Conservation (phyloP, 257 asterid genomes). For the Orobanche coerulescens region DNA sequence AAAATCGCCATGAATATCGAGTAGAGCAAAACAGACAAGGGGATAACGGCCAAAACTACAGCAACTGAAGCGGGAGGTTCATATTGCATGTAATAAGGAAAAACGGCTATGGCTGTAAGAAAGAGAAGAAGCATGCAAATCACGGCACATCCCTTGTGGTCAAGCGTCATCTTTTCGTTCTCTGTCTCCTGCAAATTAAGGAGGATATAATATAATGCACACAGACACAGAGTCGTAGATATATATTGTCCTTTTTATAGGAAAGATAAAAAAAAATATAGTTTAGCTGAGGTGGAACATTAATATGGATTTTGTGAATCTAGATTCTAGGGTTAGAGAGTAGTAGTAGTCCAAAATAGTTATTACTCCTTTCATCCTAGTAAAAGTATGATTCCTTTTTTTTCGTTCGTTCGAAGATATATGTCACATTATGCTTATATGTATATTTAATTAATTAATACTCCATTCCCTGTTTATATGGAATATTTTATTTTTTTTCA, state of each 20-base stretch:
- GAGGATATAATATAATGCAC: background rate
- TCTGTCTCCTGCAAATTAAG: background rate
- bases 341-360: too few species aligned
- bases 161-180: slow-evolving; percentile 13
- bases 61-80: slow-evolving; percentile 29
- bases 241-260: background rate
- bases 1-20: slow-evolving; percentile 21
- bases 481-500: too few species aligned
- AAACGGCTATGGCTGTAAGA: slow-evolving; percentile 11
- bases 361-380: too few species aligned
- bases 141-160: slow-evolving; percentile 19
- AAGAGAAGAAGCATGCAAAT: slow-evolving; percentile 23
- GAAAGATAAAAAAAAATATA: background rate
- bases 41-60: slow-evolving; percentile 14
- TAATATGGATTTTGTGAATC: slow-evolving; percentile 18
- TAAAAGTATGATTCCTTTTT: too few species aligned
- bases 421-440: too few species aligned
- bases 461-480: too few species aligned
- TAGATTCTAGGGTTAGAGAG: too few species aligned
- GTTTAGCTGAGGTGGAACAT: background rate
- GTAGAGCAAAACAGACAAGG: slow-evolving; percentile 24
- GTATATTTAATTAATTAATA: too few species aligned
- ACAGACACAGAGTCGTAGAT: background rate
- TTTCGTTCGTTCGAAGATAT: too few species aligned
- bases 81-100: slow-evolving; percentile 32